These are phyloP conservation scores for Aspergillus sp. DNA, from an alignment of 2,329 filamentous ascomycete genomes.

Conservation along the genomic window DNA sequence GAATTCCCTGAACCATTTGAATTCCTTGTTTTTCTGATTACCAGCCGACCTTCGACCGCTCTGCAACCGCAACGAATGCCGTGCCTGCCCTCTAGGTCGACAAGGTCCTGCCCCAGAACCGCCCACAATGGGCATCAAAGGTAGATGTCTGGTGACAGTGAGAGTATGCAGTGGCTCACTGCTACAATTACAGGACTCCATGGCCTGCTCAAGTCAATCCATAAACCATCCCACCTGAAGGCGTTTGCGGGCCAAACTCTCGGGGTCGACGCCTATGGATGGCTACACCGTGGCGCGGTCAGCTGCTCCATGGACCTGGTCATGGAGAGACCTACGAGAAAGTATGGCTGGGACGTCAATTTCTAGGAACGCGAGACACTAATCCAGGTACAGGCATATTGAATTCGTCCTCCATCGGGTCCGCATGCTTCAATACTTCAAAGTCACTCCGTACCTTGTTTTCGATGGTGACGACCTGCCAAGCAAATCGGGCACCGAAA, in stretches of 20 bases:
- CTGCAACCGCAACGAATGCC: slow-evolving; percentile 7
- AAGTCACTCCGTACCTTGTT: slow-evolving; percentile 85
- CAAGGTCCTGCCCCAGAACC: slow-evolving; percentile 18
- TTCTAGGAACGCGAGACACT: slow-evolving; percentile 9
- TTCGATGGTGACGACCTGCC: slow-evolving; percentile 95
- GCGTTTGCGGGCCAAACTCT: slow-evolving; percentile 80
- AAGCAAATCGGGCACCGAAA: slow-evolving; percentile 83
- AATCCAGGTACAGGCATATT: slow-evolving; percentile 56
- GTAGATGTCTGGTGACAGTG: too few species aligned
- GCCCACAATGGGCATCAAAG: slow-evolving; percentile 38
- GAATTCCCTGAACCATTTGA: slow-evolving; percentile 8
- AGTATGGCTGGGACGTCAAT: slow-evolving; percentile 45
- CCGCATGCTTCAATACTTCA: slow-evolving; percentile 87
- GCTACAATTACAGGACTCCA: slow-evolving; percentile 58
- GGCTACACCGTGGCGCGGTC: slow-evolving; percentile 89
- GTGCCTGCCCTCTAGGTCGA: slow-evolving; percentile 16
- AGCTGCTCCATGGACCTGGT: slow-evolving; percentile 86
- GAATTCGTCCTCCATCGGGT: slow-evolving; percentile 85
- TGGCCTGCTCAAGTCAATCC: slow-evolving; percentile 90
- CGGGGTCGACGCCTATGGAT: slow-evolving; percentile 95
- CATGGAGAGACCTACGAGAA: slow-evolving; percentile 75
- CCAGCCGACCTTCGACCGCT: slow-evolving; percentile 2
- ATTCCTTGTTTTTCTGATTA: slow-evolving; percentile 4
- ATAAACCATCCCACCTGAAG: slow-evolving; percentile 76
- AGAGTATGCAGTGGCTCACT: too few species aligned